These are phyloP conservation scores for Wallacemonas sp. DNA, from an alignment of 208 protist species.

Conservation along the genomic window DNA sequence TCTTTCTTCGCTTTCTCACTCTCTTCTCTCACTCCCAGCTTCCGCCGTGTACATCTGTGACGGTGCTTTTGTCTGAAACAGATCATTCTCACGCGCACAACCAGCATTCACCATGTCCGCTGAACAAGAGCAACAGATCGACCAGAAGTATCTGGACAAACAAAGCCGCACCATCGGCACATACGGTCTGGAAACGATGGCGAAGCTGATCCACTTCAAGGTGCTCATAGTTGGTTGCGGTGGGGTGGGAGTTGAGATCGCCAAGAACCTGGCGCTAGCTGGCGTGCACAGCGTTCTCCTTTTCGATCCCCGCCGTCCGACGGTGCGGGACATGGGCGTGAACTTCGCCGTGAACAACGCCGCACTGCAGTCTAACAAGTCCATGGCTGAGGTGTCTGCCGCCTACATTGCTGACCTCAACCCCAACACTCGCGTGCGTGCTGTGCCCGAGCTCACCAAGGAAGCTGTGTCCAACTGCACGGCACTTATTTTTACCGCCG, in stretches of 20 bases:
- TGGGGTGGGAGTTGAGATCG: conserved; percentile 89
- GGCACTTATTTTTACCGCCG: conserved; percentile 75
- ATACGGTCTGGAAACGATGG: conserved; percentile 91
- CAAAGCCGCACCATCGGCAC: conserved; percentile 93
- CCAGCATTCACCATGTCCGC: not conserved
- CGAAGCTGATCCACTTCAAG: conserved; percentile 87
- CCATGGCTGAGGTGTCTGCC: conserved; percentile 60
- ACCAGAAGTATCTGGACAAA: conserved; percentile 86
- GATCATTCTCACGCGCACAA: no score
- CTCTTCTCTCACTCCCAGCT: no score
- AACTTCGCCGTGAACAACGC: conserved; percentile 88
- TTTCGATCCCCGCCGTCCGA: conserved; percentile 59
- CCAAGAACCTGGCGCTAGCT: conserved; percentile 91
- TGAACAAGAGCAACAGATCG: conserved; percentile 38
- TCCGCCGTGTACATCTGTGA: no score
- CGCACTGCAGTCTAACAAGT: conserved; percentile 38
- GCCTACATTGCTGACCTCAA: conserved; percentile 86
- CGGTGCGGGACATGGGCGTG: conserved; percentile 74
- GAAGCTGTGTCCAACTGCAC: conserved; percentile 42
- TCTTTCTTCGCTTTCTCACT: no score
- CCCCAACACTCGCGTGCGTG: conserved; percentile 77
- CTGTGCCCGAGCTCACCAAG: conserved; percentile 52
- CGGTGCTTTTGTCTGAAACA: no score
- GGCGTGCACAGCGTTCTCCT: conserved; percentile 85
- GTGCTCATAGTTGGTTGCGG: conserved; percentile 91